Evolutionary conservation across 768 basidiomycete species (phyloP), one percentile per base, ranked within the genome.

Genomic region (Leccinum sublutescens): DNA sequence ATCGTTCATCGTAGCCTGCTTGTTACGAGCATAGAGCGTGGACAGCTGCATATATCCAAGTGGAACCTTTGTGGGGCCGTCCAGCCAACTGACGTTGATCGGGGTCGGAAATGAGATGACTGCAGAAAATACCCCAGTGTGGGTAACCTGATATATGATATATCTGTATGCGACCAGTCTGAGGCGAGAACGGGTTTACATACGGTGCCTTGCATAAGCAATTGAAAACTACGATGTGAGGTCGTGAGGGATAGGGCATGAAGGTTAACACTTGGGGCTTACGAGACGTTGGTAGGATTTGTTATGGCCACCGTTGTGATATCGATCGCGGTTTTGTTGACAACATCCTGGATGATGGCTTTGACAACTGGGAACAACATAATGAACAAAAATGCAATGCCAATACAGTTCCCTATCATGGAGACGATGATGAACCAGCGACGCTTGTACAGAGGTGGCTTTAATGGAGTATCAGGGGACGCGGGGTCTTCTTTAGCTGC

Each of bases 361-460:
- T 74, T 79, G 57, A 89, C 77, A 56, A 89, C 85, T 5, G 88
- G 88, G 70, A 83, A 89, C 23, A 90, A 70, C 11, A 89, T 50
- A 59, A 89, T 81, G 72, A 89, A 90, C 19, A 89, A 70, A 23
- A 89, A 68, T 15, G 79, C 85, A 54, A 90, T 86, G 36, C 76
- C 82, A 14, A 89, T 64, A 5, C 81, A 78, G 17, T 79, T 71
- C 3, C 77, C 64, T 25, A 88, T 77, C 59, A 84, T 67, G 55
- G 77, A 77, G 34, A 80, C 77, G 60, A 87, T 80, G 58, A 88
- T 85, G 76, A 89, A 88, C 78, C 80, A 82, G 40, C 81, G 79
- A 60, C 76, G 80, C 69, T 82, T 87, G 75, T 85, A 87, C 56
- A 87, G 78, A 15, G 84, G 85, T 34, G 67, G 67, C 55, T 61